Evolutionary conservation across 345 rosid genomes (phyloP), one percentile per base, ranked within the genome.

Genomic region (Camelina laxa): DNA sequence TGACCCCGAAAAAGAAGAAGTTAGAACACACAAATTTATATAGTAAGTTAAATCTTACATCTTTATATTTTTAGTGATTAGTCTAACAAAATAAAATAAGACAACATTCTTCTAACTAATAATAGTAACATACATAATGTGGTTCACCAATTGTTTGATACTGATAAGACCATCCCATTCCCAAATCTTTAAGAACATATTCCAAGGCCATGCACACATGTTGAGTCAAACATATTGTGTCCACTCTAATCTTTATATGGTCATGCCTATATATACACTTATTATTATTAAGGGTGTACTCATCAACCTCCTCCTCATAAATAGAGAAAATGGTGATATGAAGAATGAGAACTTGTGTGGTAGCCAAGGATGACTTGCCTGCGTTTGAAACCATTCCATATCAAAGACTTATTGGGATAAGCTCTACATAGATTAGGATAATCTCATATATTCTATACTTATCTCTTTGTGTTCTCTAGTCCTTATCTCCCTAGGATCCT

Each of bases 301-400:
- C 67, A 38, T 59, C 72, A 65, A 20, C 49, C 21, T 45, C 15
- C 15, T 50, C 13, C 14, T 10, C 65, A 65, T 15, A 3, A 58
- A 17, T 30, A 67, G 30, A 75, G 31, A 42, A 24, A 63, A 30
- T 1, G 15, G 63, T 50, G 74, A 75, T 24, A 68, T 68, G 79
- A 75, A 75, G 79, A 60, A 68, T 31, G 69, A 68, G 69, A 21
- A 68, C 49, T 42, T 42, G 69, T 75, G 38, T 75, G 69, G 56
- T 75, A 75, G 74, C 79, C 79, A 75, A 75, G 74, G 74, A 75
- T 75, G 79, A 75, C 79, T 75, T 75, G 79, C 79, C 74, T 75
- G 74, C 74, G 47, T 53, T 62, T 53, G 53, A 35, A 31, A 33
- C 79, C 56, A 60, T 48, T 24, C 19, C 36, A 7, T 24, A 47